Base-by-base conservation (phyloP, 495 filamentous ascomycete species). In the Aspergillus hancockii region DNA sequence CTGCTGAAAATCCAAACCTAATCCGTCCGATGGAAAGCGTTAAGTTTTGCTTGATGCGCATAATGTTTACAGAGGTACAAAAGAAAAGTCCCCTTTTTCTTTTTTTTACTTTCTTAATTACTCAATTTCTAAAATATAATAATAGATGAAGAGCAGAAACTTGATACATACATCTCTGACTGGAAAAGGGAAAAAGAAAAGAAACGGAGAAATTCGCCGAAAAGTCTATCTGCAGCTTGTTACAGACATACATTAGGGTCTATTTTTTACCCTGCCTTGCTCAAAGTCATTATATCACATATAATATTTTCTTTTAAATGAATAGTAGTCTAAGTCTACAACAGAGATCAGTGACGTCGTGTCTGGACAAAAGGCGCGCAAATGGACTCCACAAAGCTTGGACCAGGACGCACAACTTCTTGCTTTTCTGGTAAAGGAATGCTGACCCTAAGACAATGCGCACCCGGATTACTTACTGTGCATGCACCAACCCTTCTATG, bases 321-420 rank as follows among this genome's bases (percentile, higher is more conserved):
- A 40, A 40, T 40, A 40, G 36, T 40, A 40, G 36, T 23, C 19
- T 47, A 13, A 47, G 43, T 23, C 43, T 14, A 8, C 18, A 47
- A 47, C 19, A 23, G 19, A 47, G 3, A 47, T 47, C 43, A 47
- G 18, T 47, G 34, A 41, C 32, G 52, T 28, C 19, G 19, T 22
- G 19, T 3, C 32, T 30, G 50, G 50, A 34, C 25, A 19, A 52
- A 52, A 52, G 50, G 30, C 28, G 5, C 32, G 16, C 22, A 52
- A 7, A 41, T 4, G 23, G 34, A 25, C 12, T 38, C 34, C 52
- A 54, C 51, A 54, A 54, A 54, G 52, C 52, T 25, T 41, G 25
- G 52, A 28, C 52, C 52, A 54, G 51, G 13, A 40, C 51, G 18
- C 41, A 45, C 41, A 45, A 36, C 32, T 43, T 9, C 40, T 43